Evolutionary conservation across 345 rosid species (phyloP).

Genomic region (Rhodomyrtus tomentosa): DNA sequence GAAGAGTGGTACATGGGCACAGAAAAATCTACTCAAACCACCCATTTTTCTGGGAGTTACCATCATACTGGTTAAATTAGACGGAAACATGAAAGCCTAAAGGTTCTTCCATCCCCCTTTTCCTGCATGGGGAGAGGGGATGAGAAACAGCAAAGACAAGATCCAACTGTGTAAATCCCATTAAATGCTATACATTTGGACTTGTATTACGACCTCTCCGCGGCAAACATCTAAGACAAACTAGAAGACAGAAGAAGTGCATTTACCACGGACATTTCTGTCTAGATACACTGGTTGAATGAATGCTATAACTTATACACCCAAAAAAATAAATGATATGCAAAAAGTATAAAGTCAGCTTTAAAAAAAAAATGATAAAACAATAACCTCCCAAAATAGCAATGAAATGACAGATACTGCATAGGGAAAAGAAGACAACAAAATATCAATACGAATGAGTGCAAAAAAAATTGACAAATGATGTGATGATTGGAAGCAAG

Average conservation of each 20-base stretch:
- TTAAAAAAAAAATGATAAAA: background rate
- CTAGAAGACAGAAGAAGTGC: background rate
- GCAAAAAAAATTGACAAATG: background rate
- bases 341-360: background rate
- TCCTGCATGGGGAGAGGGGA: background rate
- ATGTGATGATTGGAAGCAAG: background rate
- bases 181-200: background rate
- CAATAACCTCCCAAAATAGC: background rate
- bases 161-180: background rate
- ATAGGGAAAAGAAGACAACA: background rate
- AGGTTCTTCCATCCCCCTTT: background rate
- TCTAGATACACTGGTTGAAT: background rate
- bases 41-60: background rate
- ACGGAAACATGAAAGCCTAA: background rate
- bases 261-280: background rate
- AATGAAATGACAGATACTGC: background rate
- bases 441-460: background rate
- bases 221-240: background rate
- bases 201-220: background rate
- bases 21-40: background rate
- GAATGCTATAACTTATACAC: background rate
- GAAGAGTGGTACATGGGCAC: background rate
- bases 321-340: background rate
- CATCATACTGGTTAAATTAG: background rate
- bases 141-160: background rate